Evolutionary conservation across 2,329 filamentous ascomycete genomes (phyloP).

Genomic region (Pseudogymnoascus sp.): DNA sequence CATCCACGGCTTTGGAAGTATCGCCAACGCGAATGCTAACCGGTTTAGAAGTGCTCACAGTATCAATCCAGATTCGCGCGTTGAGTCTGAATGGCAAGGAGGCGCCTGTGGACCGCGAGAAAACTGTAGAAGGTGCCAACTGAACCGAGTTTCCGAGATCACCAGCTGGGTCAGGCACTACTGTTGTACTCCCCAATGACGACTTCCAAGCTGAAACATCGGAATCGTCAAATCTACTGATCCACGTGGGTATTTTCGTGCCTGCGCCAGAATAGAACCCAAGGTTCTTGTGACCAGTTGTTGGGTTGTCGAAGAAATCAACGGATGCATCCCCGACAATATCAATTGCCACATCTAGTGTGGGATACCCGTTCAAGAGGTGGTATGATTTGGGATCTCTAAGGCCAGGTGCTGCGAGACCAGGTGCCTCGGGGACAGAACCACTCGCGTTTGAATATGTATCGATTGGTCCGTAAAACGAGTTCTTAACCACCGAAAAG

Average conservation of each 20-base stretch:
- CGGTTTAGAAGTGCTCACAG: not conserved
- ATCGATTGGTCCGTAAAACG: not conserved
- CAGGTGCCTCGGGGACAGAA: not conserved
- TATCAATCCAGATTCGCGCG: not conserved
- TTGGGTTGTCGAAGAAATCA: not conserved
- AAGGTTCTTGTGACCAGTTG: not conserved
- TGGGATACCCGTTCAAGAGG: not conserved
- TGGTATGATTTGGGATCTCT: not conserved
- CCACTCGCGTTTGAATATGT: not conserved
- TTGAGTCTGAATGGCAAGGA: not conserved
- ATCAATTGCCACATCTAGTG: not conserved
- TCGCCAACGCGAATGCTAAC: not conserved
- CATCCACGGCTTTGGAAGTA: not conserved
- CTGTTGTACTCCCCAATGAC: not conserved
- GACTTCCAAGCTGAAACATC: not conserved
- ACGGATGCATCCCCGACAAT: not conserved
- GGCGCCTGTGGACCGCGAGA: not conserved
- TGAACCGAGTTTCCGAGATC: not conserved
- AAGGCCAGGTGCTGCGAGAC: not conserved
- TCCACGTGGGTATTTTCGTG: not conserved
- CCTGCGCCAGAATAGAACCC: not conserved
- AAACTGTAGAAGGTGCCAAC: not conserved
- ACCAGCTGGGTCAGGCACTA: not conserved
- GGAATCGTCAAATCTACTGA: not conserved
- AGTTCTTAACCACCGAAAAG: not conserved